A percentile compares a stretch with the other conserved stretches of the same genome.
Conservation (phyloP, 257 asterid genomes). For the Avicennia marina region DNA sequence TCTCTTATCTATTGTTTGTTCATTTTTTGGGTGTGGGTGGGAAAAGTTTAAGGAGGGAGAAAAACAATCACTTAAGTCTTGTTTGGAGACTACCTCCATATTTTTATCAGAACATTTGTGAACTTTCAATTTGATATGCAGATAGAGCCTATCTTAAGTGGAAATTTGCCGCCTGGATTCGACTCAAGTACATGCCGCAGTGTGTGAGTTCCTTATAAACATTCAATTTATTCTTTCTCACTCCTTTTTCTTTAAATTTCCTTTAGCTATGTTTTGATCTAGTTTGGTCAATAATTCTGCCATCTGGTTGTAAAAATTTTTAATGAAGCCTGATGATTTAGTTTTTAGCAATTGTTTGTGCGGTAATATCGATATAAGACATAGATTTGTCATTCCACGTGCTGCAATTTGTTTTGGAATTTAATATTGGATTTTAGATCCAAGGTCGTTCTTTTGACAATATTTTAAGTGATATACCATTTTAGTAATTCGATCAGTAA, state of each 20-base stretch:
- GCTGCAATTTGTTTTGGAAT: background rate
- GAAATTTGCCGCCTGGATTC: conserved; percentile 99
- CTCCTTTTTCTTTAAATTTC: conserved; percentile 1
- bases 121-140: conserved; percentile 49
- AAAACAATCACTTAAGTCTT: background rate
- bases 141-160: conserved; percentile 99
- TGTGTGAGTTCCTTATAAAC: conserved; percentile 80
- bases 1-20: background rate
- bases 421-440: conserved; percentile 1
- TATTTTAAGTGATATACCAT: no score
- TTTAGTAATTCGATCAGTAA: no score
- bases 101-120: conserved; percentile 16
- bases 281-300: no score
- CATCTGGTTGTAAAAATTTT: background rate
- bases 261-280: background rate
- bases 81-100: background rate
- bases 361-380: background rate
- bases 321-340: conserved; percentile 6
- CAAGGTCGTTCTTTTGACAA: background rate
- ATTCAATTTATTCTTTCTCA: conserved; percentile 6
- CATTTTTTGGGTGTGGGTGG: background rate
- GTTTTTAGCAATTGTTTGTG: conserved; percentile 4
- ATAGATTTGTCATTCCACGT: no score
- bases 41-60: background rate
- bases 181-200: conserved; percentile 99